A percentile compares a stretch with the other conserved stretches of the same genome.
phyloP scores from a whole-genome alignment of 495 filamentous ascomycete genomes.

The Daldinia concentrica region DNA sequence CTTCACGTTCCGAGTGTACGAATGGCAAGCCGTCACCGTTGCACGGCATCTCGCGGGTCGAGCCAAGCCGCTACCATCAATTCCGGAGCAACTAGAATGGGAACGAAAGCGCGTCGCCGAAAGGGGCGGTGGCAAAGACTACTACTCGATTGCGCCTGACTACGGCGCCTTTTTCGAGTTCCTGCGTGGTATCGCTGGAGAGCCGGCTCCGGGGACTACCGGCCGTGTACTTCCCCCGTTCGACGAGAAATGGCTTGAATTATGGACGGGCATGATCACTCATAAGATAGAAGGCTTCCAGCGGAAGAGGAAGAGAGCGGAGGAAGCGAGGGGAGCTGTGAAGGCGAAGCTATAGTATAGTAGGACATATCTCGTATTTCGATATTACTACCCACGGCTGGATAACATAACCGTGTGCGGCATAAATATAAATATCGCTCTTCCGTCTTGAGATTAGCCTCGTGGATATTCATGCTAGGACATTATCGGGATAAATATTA shows the following conservation, averaged over 20 bases:
- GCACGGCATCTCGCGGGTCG: conserved; percentile 65
- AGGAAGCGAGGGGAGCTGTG: conserved; percentile 31
- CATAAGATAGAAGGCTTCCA: conserved; percentile 46
- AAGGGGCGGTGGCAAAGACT: conserved; percentile 46
- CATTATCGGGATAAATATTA: too few relatives aligned
- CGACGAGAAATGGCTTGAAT: conserved; percentile 52
- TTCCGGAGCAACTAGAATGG: conserved; percentile 54
- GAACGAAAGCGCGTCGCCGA: conserved; percentile 48
- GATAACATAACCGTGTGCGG: neutral
- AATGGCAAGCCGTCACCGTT: conserved; percentile 68
- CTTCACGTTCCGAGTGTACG: conserved; percentile 67
- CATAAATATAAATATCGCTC: neutral
- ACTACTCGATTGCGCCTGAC: conserved; percentile 50
- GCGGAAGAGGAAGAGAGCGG: conserved; percentile 43
- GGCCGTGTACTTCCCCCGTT: conserved; percentile 51
- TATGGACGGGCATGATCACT: conserved; percentile 48
- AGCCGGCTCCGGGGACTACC: conserved; percentile 48
- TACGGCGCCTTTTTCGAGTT: conserved; percentile 49
- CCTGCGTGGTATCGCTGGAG: conserved; percentile 44
- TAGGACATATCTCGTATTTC: too few relatives aligned
- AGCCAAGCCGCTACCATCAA: conserved; percentile 42
- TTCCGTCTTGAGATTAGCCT: neutral
- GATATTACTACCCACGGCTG: too few relatives aligned
- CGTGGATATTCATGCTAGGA: too few relatives aligned
- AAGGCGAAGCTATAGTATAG: conserved; percentile 41